Conservation (phyloP, 305 asterid species). For the Salvia sclarea region DNA sequence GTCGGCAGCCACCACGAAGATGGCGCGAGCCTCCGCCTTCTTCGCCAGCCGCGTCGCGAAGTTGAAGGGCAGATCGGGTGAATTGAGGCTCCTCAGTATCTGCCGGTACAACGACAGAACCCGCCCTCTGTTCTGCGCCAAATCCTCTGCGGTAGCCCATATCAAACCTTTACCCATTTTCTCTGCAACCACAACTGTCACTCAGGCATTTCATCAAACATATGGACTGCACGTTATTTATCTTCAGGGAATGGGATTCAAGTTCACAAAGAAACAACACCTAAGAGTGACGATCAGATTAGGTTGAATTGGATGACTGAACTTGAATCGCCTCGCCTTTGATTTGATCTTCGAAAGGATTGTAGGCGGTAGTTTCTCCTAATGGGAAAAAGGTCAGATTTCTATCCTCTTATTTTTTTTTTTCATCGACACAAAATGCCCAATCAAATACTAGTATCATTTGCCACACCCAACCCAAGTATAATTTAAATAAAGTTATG, state of each 20-base stretch:
- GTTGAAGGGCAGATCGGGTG: slow-evolving; percentile 70
- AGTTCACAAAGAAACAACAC: not conserved
- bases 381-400: not conserved
- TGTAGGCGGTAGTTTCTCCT: too few relatives aligned
- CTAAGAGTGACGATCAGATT: not conserved
- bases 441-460: too few relatives aligned
- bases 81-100: slow-evolving; percentile 73
- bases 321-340: not conserved
- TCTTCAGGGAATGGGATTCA: not conserved
- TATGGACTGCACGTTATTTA: not conserved
- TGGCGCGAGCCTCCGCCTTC: slow-evolving; percentile 78
- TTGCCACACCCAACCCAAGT: not conserved
- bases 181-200: not conserved
- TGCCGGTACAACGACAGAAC: slow-evolving; percentile 71
- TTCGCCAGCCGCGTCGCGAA: slow-evolving; percentile 65
- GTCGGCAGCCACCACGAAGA: slow-evolving; percentile 65
- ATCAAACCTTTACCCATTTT: slow-evolving; percentile 69
- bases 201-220: slow-evolving; percentile 38
- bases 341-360: not conserved
- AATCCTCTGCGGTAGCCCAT: slow-evolving; percentile 90
- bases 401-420: too few relatives aligned
- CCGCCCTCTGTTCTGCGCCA: slow-evolving; percentile 63
- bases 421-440: not conserved
- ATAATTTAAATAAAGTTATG: too few relatives aligned
- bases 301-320: not conserved